Percentiles rank a stretch among this genome's conserved stretches.
Conservation (phyloP, 2,329 filamentous ascomycete species). For the Herpotrichia juniperi region DNA sequence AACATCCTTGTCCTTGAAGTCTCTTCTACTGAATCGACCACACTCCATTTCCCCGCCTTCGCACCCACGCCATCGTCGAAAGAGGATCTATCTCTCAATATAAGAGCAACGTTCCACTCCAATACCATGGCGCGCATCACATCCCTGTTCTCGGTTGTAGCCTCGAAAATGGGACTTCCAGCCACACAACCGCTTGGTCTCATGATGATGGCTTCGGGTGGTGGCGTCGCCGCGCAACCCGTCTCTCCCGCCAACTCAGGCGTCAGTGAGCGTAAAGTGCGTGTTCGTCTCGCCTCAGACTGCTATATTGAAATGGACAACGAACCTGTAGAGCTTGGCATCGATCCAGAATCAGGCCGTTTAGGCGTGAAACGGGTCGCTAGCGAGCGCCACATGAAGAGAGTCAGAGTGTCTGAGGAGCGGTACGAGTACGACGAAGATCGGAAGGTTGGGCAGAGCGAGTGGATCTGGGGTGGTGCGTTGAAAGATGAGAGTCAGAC, state of each 20-base stretch:
- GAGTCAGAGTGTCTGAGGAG: conserved; percentile 24
- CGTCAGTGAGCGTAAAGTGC: conserved; percentile 71
- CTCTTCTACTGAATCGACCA: conserved; percentile 49
- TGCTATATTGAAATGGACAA: conserved; percentile 34
- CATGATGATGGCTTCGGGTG: conserved; percentile 65
- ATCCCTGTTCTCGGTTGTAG: conserved; percentile 79
- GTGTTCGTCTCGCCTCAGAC: conserved; percentile 35
- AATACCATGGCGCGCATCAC: conserved; percentile 72
- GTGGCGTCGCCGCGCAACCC: conserved; percentile 66
- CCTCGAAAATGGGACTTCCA: conserved; percentile 76
- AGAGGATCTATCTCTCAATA: conserved; percentile 41
- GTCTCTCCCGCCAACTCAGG: conserved; percentile 72
- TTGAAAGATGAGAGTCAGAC: background rate
- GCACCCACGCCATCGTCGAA: conserved; percentile 13
- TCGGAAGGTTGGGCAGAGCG: conserved; percentile 1
- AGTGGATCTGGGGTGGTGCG: conserved; percentile 16
- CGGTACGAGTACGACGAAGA: conserved; percentile 41
- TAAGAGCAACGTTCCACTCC: conserved; percentile 74
- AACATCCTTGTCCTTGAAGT: conserved; percentile 76
- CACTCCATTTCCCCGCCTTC: conserved; percentile 30
- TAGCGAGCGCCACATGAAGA: conserved; percentile 7
- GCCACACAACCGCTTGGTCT: conserved; percentile 65
- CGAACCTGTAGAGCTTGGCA: conserved; percentile 20
- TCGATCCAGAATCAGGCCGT: conserved; percentile 18
- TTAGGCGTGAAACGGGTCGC: conserved; percentile 20